Evolutionary conservation across 2,329 filamentous ascomycete species (phyloP), one percentile per base, ranked within the genome.

Genomic region (Colletotrichum musae): DNA sequence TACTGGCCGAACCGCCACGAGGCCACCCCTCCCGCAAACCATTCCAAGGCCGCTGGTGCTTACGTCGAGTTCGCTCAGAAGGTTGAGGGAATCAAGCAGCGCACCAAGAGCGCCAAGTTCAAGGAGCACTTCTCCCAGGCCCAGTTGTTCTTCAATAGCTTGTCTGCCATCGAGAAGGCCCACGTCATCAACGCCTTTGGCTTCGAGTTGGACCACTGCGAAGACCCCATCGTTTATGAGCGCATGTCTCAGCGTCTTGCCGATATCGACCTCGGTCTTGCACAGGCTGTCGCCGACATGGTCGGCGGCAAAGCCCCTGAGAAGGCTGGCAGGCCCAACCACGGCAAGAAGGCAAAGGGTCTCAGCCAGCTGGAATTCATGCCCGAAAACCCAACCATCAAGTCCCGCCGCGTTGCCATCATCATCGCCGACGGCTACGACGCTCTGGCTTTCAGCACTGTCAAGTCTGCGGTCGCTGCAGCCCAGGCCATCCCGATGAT

Each of bases 191-290:
- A 82, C 43, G 89, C 92, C 0, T 84, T 93, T 12, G 83, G 84
- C 3, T 94, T 94, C 75, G 92, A 94, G 80, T 83, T 96, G 1
- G 92, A 94, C 75, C 93, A 95, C 79, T 96, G 93, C 76, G 92
- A 95, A 24, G 93, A 96, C 50, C 88, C 91, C 0, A 79, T 92
- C 10, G 93, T 96, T 0, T 95, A 94, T 78, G 87, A 91, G 71
- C 88, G 91, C 32, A 86, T 95, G 78, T 88, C 88, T 1, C 80
- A 89, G 71, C 88, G 93, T 1, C 83, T 96, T 0, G 84, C 88
- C 1, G 92, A 95, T 45, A 94, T 96, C 60, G 91, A 94, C 67
- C 81, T 94, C 0, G 84, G 82, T 0, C 88, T 96, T 0, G 92
- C 93, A 0, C 87, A 92, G 76, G 81, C 83, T 0, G 92, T 95